A percentile compares a stretch with the other conserved stretches of the same genome.
These are phyloP conservation scores for Leccinum variicolor DNA, from an alignment of 768 basidiomycete genomes.

Conservation along the genomic window DNA sequence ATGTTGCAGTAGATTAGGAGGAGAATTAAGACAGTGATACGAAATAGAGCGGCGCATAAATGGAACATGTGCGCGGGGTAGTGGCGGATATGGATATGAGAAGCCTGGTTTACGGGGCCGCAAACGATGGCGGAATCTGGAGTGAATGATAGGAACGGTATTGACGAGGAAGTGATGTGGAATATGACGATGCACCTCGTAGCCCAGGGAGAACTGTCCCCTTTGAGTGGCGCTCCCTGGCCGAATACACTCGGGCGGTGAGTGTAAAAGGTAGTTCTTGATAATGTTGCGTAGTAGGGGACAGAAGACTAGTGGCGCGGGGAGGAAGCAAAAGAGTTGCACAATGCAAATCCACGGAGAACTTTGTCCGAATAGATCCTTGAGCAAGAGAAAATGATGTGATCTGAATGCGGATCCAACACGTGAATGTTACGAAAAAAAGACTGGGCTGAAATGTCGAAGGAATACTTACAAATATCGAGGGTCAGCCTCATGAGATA, in stretches of 20 bases:
- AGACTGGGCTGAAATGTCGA: slow-evolving; percentile 10
- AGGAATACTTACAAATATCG: slow-evolving; percentile 40
- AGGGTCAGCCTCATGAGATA: neutral
- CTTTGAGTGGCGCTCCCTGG: slow-evolving; percentile 64
- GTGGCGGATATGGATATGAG: slow-evolving; percentile 71
- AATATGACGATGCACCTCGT: slow-evolving; percentile 47
- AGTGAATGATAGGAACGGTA: slow-evolving; percentile 4
- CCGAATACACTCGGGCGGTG: slow-evolving; percentile 73
- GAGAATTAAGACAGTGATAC: slow-evolving; percentile 30
- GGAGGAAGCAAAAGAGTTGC: slow-evolving; percentile 43
- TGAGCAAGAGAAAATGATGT: slow-evolving; percentile 1
- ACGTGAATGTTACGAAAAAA: neutral
- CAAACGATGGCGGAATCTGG: slow-evolving; percentile 58
- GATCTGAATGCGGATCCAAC: slow-evolving; percentile 1
- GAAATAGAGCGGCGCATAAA: slow-evolving; percentile 59
- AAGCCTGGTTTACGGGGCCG: slow-evolving; percentile 70
- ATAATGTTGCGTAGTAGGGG: slow-evolving; percentile 45
- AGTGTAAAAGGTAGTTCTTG: slow-evolving; percentile 57
- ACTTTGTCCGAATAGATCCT: slow-evolving; percentile 95
- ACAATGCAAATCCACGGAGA: slow-evolving; percentile 48
- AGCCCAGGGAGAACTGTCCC: slow-evolving; percentile 62
- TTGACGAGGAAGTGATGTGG: neutral
- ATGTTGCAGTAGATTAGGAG: slow-evolving; percentile 16
- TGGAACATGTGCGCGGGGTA: slow-evolving; percentile 46
- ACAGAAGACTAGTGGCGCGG: slow-evolving; percentile 78